phyloP scores from a whole-genome alignment of 176 grass and related monocot species.

The Phragmites australis region DNA sequence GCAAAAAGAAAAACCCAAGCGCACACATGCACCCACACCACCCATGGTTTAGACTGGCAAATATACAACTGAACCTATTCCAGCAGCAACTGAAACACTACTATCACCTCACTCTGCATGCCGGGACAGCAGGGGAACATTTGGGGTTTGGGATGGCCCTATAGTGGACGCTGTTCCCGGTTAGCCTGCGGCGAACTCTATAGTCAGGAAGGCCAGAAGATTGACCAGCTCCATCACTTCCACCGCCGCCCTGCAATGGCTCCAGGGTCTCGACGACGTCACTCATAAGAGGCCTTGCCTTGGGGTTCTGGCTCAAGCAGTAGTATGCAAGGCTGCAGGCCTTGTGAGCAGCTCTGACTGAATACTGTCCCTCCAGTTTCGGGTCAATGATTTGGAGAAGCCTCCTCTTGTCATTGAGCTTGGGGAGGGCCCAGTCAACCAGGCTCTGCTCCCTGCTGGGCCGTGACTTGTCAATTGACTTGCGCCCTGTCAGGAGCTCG shows the following conservation, averaged over 20 bases:
- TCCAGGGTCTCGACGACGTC: conserved; percentile 88
- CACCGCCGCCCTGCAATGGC: conserved; percentile 61
- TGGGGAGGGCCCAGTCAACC: conserved; percentile 90
- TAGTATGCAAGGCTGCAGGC: conserved; percentile 94
- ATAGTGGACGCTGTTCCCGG: conserved; percentile 58
- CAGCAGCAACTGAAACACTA: conserved; percentile 41
- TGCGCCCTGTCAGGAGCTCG: conserved; percentile 83
- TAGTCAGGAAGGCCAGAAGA: conserved; percentile 58
- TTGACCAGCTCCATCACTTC: conserved; percentile 37
- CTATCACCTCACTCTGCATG: conserved; percentile 84
- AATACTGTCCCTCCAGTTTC: conserved; percentile 72
- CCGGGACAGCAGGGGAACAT: conserved; percentile 66
- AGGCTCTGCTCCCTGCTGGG: conserved; percentile 91
- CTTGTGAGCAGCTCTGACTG: conserved; percentile 77
- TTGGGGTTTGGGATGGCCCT: conserved; percentile 69
- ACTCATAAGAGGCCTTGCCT: conserved; percentile 94
- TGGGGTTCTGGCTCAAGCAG: conserved; percentile 93
- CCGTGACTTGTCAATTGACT: conserved; percentile 90
- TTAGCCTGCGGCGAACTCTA: conserved; percentile 50
- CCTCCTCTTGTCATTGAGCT: conserved; percentile 86
- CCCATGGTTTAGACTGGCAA: conserved; percentile 31
- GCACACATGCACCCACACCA: conserved; percentile 28
- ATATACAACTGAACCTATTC: conserved; percentile 70
- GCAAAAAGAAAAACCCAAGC: conserved; percentile 26
- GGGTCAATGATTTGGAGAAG: conserved; percentile 89